Percentiles rank a stretch among this genome's conserved stretches.
phyloP scores from a whole-genome alignment of 2,329 filamentous ascomycete species.

The Rachicladosporium sp. region DNA sequence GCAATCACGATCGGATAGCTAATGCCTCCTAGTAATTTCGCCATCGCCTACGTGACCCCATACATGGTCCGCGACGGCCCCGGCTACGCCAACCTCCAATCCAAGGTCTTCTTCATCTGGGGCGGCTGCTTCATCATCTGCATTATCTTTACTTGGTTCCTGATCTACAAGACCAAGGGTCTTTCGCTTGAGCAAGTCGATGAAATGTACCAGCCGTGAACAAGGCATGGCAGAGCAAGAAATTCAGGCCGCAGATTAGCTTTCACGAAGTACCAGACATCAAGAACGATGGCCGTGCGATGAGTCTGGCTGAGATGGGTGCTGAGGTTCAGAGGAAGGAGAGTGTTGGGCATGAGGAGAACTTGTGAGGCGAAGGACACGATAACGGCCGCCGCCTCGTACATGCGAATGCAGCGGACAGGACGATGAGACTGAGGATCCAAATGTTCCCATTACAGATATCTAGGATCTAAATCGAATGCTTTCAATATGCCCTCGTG shows the following conservation, averaged over 20 bases:
- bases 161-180: too few relatives aligned
- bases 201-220: slow-evolving; percentile 5
- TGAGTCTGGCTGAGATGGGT: slow-evolving; percentile 4
- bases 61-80: slow-evolving; percentile 57
- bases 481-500: too few relatives aligned
- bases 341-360: slow-evolving; percentile 4
- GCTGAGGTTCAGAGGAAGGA: slow-evolving; percentile 6
- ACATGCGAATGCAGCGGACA: too few relatives aligned
- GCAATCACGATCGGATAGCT: not conserved
- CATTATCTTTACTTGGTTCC: too few relatives aligned
- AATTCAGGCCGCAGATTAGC: slow-evolving; percentile 17
- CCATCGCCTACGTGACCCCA: slow-evolving; percentile 19
- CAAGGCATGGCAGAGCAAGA: too few relatives aligned
- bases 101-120: slow-evolving; percentile 49
- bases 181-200: too few relatives aligned
- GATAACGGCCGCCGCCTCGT: too few relatives aligned
- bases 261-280: slow-evolving; percentile 24
- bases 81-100: slow-evolving; percentile 49
- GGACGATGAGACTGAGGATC: too few relatives aligned
- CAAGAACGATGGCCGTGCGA: too few relatives aligned
- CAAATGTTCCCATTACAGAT: too few relatives aligned
- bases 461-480: too few relatives aligned
- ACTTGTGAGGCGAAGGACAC: too few relatives aligned
- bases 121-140: slow-evolving; percentile 26
- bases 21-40: slow-evolving; percentile 20